A percentile compares a stretch with the other conserved stretches of the same genome.
Evolutionary conservation across 352 stramenopile species (phyloP).

Genomic region (Globisporangium orthogonon): DNA sequence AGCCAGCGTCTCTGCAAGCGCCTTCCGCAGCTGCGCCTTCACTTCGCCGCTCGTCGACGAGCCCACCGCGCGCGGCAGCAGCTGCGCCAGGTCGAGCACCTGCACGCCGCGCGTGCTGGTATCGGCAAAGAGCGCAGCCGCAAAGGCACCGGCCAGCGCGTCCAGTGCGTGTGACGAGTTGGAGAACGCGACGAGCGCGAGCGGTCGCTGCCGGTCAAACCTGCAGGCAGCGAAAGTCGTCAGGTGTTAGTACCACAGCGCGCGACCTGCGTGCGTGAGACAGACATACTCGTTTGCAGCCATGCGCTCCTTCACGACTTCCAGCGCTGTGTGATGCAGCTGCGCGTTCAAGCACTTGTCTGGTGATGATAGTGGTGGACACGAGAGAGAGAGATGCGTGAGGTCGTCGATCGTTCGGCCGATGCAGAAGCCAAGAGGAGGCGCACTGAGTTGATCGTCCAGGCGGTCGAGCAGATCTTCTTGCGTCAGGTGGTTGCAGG

Average conservation of each 20-base stretch:
- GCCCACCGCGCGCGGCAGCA: slow-evolving; percentile 14
- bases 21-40: slow-evolving; percentile 33
- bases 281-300: slow-evolving; percentile 34
- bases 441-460: slow-evolving; percentile 26
- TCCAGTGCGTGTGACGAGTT: slow-evolving; percentile 24
- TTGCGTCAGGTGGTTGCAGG: slow-evolving; percentile 25
- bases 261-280: not conserved
- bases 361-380: not conserved
- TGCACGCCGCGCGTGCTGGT: slow-evolving; percentile 2
- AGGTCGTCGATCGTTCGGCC: not conserved
- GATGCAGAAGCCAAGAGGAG: too few species aligned
- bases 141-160: slow-evolving; percentile 7
- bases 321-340: slow-evolving; percentile 17
- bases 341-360: slow-evolving; percentile 26
- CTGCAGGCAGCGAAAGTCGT: not conserved
- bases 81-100: slow-evolving; percentile 19
- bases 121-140: slow-evolving; percentile 6
- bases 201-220: slow-evolving; percentile 35
- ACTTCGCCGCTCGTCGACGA: slow-evolving; percentile 36
- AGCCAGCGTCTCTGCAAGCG: slow-evolving; percentile 25
- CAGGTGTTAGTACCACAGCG: not conserved
- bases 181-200: slow-evolving; percentile 51
- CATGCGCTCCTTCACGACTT: slow-evolving; percentile 37
- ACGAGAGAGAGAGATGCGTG: not conserved
- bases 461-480: slow-evolving; percentile 42